Evolutionary conservation across 1,284 basidiomycete species (phyloP), one percentile per base, ranked within the genome.

Genomic region (Irpex rosettiformis): DNA sequence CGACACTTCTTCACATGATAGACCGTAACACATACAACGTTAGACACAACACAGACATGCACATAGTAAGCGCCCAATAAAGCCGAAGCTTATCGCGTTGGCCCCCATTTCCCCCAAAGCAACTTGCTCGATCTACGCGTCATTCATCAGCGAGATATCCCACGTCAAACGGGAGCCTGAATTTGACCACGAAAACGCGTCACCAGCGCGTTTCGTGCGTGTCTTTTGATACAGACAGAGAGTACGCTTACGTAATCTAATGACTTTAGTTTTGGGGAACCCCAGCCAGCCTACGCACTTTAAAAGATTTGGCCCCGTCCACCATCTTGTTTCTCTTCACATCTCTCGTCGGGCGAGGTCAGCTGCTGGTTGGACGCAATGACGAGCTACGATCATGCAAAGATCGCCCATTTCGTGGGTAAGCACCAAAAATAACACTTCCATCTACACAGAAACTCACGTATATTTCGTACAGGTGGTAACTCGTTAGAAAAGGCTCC

Each of bases 391-490:
- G 89, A 91, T 74, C 89, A 89, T 70, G 81, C 84, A 61, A 89
- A 84, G 78, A 91, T 94, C 64, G 79, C 89, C 61, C 89, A 96
- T 57, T 97, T 91, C 74, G 91, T 96, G 69, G 94, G 91, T 88
- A 58, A 57, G 79, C 72, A 61, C 61, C 11, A 1, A 55, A 5
- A 28, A 58, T 56, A 29, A 57, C 58, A 18, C 28, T 33, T 40
- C 28, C 43, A 24, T 49, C 54, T 33, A n/a, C n/a, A n/a, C 52
- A 30, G 58, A 55, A 59, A 61, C 55, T 68, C 53, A 61, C 69
- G 33, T 66, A 49, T 13, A n/a, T n/a, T 57, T 61, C 52, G 40
- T 59, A 55, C 61, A 98, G 97, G 97, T 71, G 95, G 93, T 58
- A 97, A 98, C 78, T 86, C 92, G 40, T 74, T 98, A 65, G 93